phyloP scores from a whole-genome alignment of 1,284 basidiomycete species.

The Rhodofomes roseus region DNA sequence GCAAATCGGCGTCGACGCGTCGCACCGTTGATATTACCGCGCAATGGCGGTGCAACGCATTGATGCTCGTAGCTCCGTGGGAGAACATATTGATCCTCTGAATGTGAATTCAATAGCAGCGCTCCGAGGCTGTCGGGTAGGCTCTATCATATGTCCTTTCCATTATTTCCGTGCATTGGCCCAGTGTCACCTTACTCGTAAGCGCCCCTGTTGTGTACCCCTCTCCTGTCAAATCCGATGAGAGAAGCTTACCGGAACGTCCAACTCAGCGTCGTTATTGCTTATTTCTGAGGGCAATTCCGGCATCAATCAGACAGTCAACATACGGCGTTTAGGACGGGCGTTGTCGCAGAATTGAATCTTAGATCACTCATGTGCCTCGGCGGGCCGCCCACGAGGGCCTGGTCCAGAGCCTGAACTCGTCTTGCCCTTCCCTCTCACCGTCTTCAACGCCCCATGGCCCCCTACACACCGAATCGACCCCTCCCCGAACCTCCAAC shows the following conservation, averaged over 20 bases:
- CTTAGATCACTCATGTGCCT: neutral
- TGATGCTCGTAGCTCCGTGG: too few relatives aligned
- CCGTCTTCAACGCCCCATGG: slow-evolving; percentile 11
- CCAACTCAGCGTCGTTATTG: neutral
- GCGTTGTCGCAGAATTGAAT: neutral
- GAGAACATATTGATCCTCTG: too few relatives aligned
- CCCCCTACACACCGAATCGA: slow-evolving; percentile 9
- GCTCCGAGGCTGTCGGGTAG: neutral
- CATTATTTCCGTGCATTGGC: neutral
- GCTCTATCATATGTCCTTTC: neutral
- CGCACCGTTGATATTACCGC: too few relatives aligned
- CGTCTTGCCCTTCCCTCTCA: neutral
- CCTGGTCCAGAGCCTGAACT: neutral
- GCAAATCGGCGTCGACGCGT: too few relatives aligned
- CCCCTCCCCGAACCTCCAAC: slow-evolving; percentile 54
- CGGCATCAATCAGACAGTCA: neutral
- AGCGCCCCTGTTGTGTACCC: neutral
- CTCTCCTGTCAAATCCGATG: neutral
- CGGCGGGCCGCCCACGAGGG: neutral
- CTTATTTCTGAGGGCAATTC: neutral
- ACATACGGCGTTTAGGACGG: neutral
- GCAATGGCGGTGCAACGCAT: too few relatives aligned
- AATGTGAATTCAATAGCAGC: too few relatives aligned
- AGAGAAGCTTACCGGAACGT: neutral
- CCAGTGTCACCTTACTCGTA: neutral